Evolutionary conservation across 1,284 basidiomycete species (phyloP), one percentile per base, ranked within the genome.

Genomic region (Acaromyces ingoldii): DNA sequence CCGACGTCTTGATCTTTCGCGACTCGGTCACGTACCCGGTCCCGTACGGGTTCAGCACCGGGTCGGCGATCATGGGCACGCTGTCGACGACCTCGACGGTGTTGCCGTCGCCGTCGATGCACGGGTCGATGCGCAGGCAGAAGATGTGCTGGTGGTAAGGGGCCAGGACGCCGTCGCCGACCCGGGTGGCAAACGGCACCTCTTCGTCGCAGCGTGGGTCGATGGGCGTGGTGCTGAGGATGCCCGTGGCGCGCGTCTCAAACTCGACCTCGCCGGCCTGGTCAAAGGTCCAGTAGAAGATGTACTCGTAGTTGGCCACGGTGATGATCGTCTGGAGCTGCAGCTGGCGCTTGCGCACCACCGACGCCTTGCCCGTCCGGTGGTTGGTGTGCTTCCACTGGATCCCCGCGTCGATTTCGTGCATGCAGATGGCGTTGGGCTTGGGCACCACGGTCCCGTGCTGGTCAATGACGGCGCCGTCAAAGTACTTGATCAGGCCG

Each of bases 121-220:
- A 91, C 1, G 91, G 88, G 78, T 95, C 91, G 43, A 93, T 79
- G 13, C 88, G 85, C 55, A 90, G 43, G 28, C 80, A 83, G 77
- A 85, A 85, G 45, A 89, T 76, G 72, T 93, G 91, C 70, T 93
- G 90, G 75, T 95, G 91, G 75, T 91, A 83, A 41, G 93, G 91
- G 0, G 89, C 91, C 59, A 84, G 85, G 70, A 95, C 81, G 36
- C 83, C 82, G n/a, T 88, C 88, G 0, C 89, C 89, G 51, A 96
- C 84, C 33, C 81, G 79, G 15, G 84, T 86, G 29, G 88, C 89
- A 74, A 84, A 84, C 13, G 76, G 71, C 13, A 84, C 82, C 58
- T 77, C 81, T 51, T 82, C 82, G 52, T 81, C 79, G 29, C 76
- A 82, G 52, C 81, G 79, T 29, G 76, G 67, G 1, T 72, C 77